Conservation (phyloP, 371 early-diverging fungal species). For the Rhizopus arrhizus region DNA sequence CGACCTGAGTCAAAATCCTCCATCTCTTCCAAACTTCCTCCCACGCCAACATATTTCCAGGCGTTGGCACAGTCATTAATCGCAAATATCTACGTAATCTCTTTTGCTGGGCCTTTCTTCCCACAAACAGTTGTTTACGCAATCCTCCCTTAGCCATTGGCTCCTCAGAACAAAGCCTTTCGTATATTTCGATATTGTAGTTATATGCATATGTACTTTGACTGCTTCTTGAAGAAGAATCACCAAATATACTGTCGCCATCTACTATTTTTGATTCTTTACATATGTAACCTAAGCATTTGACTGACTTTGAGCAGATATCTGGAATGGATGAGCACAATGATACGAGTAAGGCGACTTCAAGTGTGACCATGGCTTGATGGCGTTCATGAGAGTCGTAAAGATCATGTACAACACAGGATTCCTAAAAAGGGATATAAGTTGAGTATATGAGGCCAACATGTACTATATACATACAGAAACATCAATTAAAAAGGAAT, state of each 20-base stretch:
- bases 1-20: constrained; percentile 52
- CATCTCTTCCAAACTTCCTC: constrained; percentile 82
- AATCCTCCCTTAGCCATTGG: constrained; percentile 21
- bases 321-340: constrained; percentile 74
- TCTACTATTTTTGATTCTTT: constrained; percentile 60
- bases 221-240: constrained; percentile 24
- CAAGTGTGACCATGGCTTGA: constrained; percentile 67
- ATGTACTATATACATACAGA: constrained; percentile 18
- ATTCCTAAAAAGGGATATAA: constrained; percentile 29
- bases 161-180: constrained; percentile 61
- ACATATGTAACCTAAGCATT: constrained; percentile 60
- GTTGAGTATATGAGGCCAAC: background rate
- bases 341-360: constrained; percentile 72
- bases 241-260: constrained; percentile 31
- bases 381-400: constrained; percentile 63
- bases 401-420: constrained; percentile 40
- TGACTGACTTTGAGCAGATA: constrained; percentile 59
- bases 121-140: constrained; percentile 49
- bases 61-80: constrained; percentile 62
- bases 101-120: constrained; percentile 76
- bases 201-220: constrained; percentile 53
- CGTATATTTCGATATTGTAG: constrained; percentile 71
- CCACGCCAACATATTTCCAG: constrained; percentile 79
- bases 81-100: constrained; percentile 70
- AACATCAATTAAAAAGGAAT: constrained; percentile 56